These are phyloP conservation scores for Garcia nutans DNA, from an alignment of 345 rosid genomes.

Conservation along the genomic window DNA sequence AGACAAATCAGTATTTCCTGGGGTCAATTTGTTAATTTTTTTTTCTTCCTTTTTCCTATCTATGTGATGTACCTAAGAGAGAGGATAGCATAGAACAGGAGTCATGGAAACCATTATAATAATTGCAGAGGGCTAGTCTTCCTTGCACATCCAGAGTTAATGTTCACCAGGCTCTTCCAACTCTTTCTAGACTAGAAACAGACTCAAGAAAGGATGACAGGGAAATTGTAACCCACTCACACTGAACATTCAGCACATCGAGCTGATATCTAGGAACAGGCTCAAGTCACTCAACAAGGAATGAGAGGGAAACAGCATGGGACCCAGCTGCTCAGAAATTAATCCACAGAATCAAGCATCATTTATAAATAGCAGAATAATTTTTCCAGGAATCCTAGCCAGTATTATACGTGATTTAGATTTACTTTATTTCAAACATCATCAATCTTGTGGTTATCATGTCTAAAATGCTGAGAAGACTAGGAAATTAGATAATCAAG, in stretches of 20 bases:
- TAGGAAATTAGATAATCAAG: neutral
- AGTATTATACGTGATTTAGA: neutral
- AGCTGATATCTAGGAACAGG: too few relatives aligned
- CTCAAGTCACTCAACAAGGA: neutral
- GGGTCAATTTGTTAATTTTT: too few relatives aligned
- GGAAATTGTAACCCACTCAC: neutral
- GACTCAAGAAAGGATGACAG: neutral
- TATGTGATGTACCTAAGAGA: neutral
- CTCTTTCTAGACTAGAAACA: too few relatives aligned
- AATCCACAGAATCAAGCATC: neutral
- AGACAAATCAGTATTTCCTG: neutral
- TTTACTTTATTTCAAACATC: neutral
- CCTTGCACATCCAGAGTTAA: neutral
- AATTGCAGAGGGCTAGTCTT: neutral
- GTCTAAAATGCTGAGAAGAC: neutral
- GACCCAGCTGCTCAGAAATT: neutral
- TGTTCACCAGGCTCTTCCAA: too few relatives aligned
- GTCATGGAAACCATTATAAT: neutral
- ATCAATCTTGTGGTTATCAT: neutral
- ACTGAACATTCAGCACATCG: too few relatives aligned
- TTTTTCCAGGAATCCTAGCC: too few relatives aligned
- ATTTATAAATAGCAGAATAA: neutral
- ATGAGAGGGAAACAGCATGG: neutral
- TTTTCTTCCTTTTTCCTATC: neutral
- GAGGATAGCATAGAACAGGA: neutral